Evolutionary conservation across 2,329 filamentous ascomycete species (phyloP), one percentile per base, ranked within the genome.

Genomic region (Cytospora leucostoma): DNA sequence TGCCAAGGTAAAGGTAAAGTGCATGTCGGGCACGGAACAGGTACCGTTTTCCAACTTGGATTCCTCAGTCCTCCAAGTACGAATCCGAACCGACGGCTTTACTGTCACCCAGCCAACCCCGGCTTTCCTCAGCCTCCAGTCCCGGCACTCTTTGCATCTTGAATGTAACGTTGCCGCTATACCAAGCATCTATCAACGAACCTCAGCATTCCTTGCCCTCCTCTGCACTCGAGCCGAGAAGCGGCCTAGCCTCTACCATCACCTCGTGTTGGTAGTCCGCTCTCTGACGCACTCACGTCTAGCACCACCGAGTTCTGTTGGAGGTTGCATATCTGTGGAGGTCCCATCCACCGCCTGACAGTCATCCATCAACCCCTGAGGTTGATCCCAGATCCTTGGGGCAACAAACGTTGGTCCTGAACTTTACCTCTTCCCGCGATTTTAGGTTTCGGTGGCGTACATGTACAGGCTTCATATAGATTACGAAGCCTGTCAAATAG

Each of bases 141-240:
- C n/a, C 13, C 58, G 58, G n/a, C n/a, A 4, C 37, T 49, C 51
- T 47, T 47, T 37, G 58, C 58, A 32, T 40, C 32, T 17, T 49
- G 10, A 55, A 58, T 52, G 56, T 65, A 63, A 63, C 64, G 58
- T 65, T 65, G 57, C 64, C 47, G 32, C 40, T 63, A 38, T 52
- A 19, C 33, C 40, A 63, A 32, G 17, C 40, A 21, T 21, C 34
- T 27, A 11, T 32, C 7, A 34, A 34, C 38, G 47, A n/a, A 57
- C 44, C 50, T 58, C 27, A 40, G 37, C 49, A 47, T 62, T 21
- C 49, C 38, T 13, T 47, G 19, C 58, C 40, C 50, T 35, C 34
- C 53, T 50, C 10, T 49, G 37, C 56, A 51, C 44, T 27, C 37
- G 55, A 52, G n/a, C 33, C 56, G 47, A 53, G 58, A 40, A 13